Conservation (phyloP, 1,284 basidiomycete species). For the Paramarasmius palmivorus region DNA sequence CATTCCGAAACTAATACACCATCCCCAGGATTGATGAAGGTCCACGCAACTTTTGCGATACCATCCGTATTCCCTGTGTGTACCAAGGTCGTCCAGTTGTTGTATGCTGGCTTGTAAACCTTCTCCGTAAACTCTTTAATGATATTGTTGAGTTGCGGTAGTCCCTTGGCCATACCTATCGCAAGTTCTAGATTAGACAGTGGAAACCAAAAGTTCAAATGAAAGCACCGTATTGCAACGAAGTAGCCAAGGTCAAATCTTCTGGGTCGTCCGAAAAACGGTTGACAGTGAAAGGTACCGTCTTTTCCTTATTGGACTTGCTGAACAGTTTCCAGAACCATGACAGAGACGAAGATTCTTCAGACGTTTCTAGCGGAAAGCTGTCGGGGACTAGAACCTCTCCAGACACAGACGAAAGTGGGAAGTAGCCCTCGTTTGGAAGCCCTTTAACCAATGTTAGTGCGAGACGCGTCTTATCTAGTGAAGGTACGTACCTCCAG, state of each 20-base stretch:
- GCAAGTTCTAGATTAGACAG: not conserved
- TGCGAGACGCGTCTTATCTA: not conserved
- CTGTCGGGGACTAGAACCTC: constrained; percentile 37
- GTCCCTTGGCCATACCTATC: constrained; percentile 52
- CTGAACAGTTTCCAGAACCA: constrained; percentile 72
- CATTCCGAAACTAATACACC: constrained; percentile 71
- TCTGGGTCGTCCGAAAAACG: constrained; percentile 53
- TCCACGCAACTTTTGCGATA: constrained; percentile 54
- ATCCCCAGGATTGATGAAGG: constrained; percentile 75
- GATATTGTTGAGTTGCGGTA: constrained; percentile 52
- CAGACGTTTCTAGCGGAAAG: constrained; percentile 30
- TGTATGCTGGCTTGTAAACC: constrained; percentile 70
- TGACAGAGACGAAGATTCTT: constrained; percentile 39
- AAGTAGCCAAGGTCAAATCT: constrained; percentile 63
- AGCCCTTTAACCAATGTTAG: constrained; percentile 40
- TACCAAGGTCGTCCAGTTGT: constrained; percentile 63
- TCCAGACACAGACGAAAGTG: constrained; percentile 56
- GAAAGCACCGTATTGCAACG: constrained; percentile 64
- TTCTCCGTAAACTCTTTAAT: constrained; percentile 59
- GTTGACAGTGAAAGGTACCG: constrained; percentile 54
- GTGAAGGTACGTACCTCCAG: constrained; percentile 47
- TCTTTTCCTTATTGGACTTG: constrained; percentile 43
- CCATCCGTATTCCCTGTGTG: constrained; percentile 82
- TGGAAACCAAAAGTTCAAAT: not conserved
- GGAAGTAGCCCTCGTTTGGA: constrained; percentile 64